Percentiles rank a stretch among this genome's conserved stretches.
phyloP scores from a whole-genome alignment of 2,329 filamentous ascomycete genomes.

The Orbilia javanica region DNA sequence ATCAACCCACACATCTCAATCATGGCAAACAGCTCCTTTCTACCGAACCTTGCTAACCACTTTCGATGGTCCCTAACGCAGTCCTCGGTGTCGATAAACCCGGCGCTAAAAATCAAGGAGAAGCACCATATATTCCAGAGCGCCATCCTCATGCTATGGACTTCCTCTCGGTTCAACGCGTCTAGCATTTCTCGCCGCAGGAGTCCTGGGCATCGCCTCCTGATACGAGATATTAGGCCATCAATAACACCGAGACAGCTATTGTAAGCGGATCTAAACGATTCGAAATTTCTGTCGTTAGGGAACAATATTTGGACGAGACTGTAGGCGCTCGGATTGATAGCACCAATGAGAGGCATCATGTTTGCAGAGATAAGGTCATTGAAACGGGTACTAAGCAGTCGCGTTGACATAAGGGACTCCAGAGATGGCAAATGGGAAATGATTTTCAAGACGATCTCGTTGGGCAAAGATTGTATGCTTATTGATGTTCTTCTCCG shows the following conservation, averaged over 20 bases:
- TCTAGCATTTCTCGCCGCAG: conserved; percentile 51
- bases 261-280: conserved; percentile 50
- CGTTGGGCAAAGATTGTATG: conserved; percentile 42
- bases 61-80: conserved; percentile 36
- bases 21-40: conserved; percentile 51
- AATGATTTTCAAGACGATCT: conserved; percentile 48
- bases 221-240: conserved; percentile 50
- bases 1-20: conserved; percentile 56
- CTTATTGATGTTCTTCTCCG: conserved; percentile 19
- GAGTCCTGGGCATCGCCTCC: conserved; percentile 45
- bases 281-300: conserved; percentile 49
- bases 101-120: conserved; percentile 42
- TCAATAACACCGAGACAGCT: conserved; percentile 56
- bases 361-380: conserved; percentile 42
- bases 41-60: conserved; percentile 46
- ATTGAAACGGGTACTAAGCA: conserved; percentile 41
- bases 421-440: conserved; percentile 50
- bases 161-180: conserved; percentile 43
- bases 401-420: conserved; percentile 40
- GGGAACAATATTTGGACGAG: conserved; percentile 54
- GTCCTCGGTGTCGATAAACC: conserved; percentile 35
- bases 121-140: conserved; percentile 58
- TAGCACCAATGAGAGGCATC: conserved; percentile 31
- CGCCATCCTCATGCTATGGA: conserved; percentile 49
- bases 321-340: conserved; percentile 49